A percentile compares a stretch with the other conserved stretches of the same genome.
These are phyloP conservation scores for Ceriops decandra DNA, from an alignment of 345 rosid species.

Conservation along the genomic window DNA sequence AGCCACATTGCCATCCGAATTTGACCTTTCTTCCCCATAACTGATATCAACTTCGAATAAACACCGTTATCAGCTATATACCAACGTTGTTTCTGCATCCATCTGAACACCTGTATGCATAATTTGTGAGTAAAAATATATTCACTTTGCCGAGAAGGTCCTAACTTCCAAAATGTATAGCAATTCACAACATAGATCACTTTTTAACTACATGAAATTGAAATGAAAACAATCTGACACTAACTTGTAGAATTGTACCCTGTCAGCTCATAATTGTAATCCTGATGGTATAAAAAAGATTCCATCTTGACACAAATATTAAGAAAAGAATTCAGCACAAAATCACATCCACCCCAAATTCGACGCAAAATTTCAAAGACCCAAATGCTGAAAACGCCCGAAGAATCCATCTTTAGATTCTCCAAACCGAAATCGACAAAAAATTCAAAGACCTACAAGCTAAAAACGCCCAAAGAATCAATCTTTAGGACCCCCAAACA, in stretches of 20 bases:
- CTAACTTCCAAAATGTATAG: background rate
- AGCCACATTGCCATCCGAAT: slow-evolving; percentile 98
- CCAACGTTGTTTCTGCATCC: slow-evolving; percentile 99
- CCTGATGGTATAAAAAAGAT: no score
- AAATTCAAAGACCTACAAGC: background rate
- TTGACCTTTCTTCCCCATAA: slow-evolving; percentile 87
- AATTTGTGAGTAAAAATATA: background rate
- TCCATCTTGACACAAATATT: background rate
- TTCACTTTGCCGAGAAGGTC: background rate
- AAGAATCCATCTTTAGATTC: background rate
- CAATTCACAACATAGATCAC: background rate
- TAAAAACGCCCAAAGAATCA: background rate
- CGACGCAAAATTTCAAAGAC: background rate
- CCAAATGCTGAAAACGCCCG: slow-evolving; percentile 14
- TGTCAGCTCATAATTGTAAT: no score
- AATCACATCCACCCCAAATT: background rate
- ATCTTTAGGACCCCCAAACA: background rate
- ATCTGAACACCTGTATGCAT: slow-evolving; percentile 70
- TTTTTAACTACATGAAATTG: no score
- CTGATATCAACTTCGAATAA: slow-evolving; percentile 73
- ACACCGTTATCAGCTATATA: slow-evolving; percentile 80
- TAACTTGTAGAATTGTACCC: no score
- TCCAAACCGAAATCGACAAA: background rate
- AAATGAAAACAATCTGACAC: no score
- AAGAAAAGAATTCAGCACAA: background rate